Percentiles rank a stretch among this genome's conserved stretches.
Evolutionary conservation across 306 rosid species (phyloP).

Genomic region (Spatholobus suberectus): DNA sequence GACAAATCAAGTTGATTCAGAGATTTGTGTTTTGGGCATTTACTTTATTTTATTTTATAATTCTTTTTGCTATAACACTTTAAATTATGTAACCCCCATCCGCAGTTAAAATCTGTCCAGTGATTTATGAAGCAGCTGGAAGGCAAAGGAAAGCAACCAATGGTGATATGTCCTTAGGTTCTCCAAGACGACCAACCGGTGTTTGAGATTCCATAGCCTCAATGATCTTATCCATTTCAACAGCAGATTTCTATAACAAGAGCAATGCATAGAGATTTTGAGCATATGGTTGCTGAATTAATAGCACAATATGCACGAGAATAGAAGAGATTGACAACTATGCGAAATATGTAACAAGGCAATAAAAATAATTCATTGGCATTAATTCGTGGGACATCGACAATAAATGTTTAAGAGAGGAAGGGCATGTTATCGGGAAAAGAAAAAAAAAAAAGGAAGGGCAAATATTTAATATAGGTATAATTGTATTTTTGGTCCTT

Average conservation of each 20-base stretch:
- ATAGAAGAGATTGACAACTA: neutral
- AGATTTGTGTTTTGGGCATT: neutral
- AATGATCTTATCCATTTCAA: neutral
- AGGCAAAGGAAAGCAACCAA: slow-evolving; percentile 69
- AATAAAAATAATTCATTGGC: no score
- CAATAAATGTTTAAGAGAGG: no score
- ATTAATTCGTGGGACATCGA: no score
- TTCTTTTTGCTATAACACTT: neutral
- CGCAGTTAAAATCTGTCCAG: slow-evolving; percentile 56
- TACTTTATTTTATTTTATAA: no score
- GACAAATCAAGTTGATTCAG: neutral
- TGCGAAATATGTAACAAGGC: neutral
- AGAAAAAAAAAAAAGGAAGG: no score
- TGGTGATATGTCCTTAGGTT: slow-evolving; percentile 59
- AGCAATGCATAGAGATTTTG: neutral
- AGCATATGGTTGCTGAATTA: neutral
- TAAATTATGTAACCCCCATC: slow-evolving; percentile 65
- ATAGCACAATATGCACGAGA: neutral
- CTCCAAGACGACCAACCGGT: slow-evolving; percentile 48
- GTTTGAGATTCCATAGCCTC: neutral
- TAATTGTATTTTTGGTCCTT: no score
- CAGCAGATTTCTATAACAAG: neutral
- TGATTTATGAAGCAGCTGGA: slow-evolving; percentile 67
- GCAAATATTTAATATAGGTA: no score
- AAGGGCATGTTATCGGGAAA: no score